Percentiles rank a stretch among this genome's conserved stretches.
Conservation (phyloP, 257 asterid species). For the Primulina eburnea region DNA sequence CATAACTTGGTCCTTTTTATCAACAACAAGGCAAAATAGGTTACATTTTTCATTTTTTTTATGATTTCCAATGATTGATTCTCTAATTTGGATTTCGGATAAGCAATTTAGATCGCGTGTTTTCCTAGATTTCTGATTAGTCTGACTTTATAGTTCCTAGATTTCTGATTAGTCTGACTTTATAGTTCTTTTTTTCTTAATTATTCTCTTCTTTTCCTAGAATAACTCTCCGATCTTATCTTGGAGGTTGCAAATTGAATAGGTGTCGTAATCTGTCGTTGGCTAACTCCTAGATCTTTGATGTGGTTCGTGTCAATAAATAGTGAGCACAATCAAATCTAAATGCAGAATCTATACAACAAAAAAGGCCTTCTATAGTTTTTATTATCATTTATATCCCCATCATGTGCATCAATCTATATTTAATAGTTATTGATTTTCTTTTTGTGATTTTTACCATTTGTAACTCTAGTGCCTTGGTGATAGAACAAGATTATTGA, state of each 20-base stretch:
- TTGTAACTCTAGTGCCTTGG: neutral
- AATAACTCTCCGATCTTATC: too few species aligned
- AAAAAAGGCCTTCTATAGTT: neutral
- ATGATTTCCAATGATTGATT: neutral
- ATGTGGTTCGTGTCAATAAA: neutral
- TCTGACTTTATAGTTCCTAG: too few species aligned
- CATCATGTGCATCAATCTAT: neutral
- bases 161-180: too few species aligned
- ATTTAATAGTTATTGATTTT: neutral
- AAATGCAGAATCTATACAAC: neutral
- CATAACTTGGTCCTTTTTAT: neutral
- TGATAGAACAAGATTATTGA: neutral
- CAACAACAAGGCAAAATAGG: neutral
- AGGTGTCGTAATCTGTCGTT: too few species aligned
- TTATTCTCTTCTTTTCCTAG: too few species aligned
- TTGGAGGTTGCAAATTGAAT: too few species aligned
- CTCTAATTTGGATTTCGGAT: neutral
- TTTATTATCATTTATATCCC: neutral
- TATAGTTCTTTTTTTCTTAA: too few species aligned
- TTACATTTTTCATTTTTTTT: neutral
- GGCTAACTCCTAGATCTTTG: neutral
- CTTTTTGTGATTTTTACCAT: neutral
- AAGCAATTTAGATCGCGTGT: neutral
- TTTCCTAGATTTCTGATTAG: neutral
- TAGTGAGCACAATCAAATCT: neutral